Conservation (phyloP, 352 stramenopile genomes). For the Phytophthora fragariae region DNA sequence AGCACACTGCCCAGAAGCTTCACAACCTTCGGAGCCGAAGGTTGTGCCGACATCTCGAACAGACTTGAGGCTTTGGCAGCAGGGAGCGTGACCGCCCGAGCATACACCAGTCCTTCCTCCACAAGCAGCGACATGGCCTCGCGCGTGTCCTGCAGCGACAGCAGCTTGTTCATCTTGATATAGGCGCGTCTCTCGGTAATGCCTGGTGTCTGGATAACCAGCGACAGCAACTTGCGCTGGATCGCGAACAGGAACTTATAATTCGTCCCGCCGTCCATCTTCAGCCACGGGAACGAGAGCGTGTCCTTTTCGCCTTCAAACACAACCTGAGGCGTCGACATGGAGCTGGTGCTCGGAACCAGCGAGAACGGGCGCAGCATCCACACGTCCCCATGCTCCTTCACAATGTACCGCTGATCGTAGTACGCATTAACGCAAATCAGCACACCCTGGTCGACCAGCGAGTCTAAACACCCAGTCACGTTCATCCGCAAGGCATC, state of each 20-base stretch:
- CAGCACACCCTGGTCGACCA: conserved; percentile 64
- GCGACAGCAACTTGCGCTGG: conserved; percentile 74
- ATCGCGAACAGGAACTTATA: conserved; percentile 80
- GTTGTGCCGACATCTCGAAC: conserved; percentile 38
- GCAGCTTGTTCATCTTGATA: conserved; percentile 61
- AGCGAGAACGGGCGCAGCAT: conserved; percentile 72
- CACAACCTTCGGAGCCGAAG: conserved; percentile 40
- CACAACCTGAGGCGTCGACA: conserved; percentile 47
- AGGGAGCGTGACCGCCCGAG: conserved; percentile 39
- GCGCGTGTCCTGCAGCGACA: conserved; percentile 78
- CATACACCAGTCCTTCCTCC: conserved; percentile 78
- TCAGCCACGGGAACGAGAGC: conserved; percentile 81
- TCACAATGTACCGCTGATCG: conserved; percentile 69
- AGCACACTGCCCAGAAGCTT: conserved; percentile 55
- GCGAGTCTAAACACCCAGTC: conserved; percentile 42
- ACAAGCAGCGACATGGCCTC: conserved; percentile 76
- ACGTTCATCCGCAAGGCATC: conserved; percentile 29
- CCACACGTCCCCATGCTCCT: conserved; percentile 75
- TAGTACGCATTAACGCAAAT: conserved; percentile 79
- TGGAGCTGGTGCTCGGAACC: conserved; percentile 34
- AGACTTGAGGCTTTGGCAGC: conserved; percentile 25
- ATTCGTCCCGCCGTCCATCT: conserved; percentile 83
- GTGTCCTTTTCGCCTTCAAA: conserved; percentile 85
- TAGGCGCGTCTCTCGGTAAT: conserved; percentile 68
- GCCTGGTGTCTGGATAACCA: conserved; percentile 62